Evolutionary conservation across 805 yeast species (phyloP), one percentile per base, ranked within the genome.

Genomic region (Ogataea corticis): DNA sequence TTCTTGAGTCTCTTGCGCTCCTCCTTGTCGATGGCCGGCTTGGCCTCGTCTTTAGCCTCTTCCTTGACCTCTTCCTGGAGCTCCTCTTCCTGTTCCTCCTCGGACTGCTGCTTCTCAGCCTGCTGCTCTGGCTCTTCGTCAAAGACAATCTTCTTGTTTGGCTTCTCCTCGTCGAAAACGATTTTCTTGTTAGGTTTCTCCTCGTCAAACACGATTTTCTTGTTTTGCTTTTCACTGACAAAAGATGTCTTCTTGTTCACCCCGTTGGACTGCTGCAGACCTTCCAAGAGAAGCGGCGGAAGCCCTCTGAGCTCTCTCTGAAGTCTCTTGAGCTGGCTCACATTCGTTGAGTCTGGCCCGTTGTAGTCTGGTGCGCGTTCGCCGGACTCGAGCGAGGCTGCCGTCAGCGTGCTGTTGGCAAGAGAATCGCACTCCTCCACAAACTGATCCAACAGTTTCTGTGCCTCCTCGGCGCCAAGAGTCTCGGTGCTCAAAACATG

Each of bases 271-370:
- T 33, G 42, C 19, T 39, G 45, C 27, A 48, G 40, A 9, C 53
- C 55, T 17, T 61, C 69, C 14, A 59, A 46, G 34, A 66, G 48
- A 12, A 68, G 50, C 4, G 72, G 72, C 7, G 70, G 69, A 28
- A 68, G 43, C 3, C 72, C 72, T 44, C 69, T 55, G 14, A 68
- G 50, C 33, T 65, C 70, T 55, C 72, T 58, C 45, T 66, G 70
- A 27, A 67, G 52, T 49, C 72, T 62, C 42, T 66, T 66, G 42
- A 68, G 45, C 44, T 67, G 71, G 31, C 66, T 57, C 15, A 65
- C 44, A 6, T 53, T 58, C 4, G 66, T 56, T 14, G 62, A 49
- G 23, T 56, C 58, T 1, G 63, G 59, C 7, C 67, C 66, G 4
- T 49, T 38, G 43, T 60, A 61, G 13, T 42, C 43, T 0, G 38